A percentile compares a stretch with the other conserved stretches of the same genome.
phyloP scores from a whole-genome alignment of 352 stramenopile species.

The Globisporangium cystogenes region DNA sequence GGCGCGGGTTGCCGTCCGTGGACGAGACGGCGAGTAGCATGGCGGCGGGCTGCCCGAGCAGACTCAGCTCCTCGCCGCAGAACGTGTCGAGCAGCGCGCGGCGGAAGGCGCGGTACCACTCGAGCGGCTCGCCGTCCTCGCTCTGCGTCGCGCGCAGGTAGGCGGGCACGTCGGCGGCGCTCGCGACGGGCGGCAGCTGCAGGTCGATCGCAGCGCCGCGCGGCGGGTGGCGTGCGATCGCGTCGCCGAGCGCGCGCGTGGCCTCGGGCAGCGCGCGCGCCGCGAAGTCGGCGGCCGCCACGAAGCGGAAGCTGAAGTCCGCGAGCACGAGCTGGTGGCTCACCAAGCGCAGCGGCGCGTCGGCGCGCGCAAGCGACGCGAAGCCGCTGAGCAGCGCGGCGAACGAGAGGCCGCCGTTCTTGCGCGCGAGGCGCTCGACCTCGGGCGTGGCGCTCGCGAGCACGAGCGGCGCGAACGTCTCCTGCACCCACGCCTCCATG shows the following conservation, averaged over 20 bases:
- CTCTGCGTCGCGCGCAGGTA: constrained; percentile 50
- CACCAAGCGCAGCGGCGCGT: constrained; percentile 74
- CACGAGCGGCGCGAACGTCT: constrained; percentile 74
- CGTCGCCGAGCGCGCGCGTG: constrained; percentile 56
- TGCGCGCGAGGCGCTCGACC: constrained; percentile 72
- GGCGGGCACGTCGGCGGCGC: constrained; percentile 54
- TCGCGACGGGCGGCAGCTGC: constrained; percentile 49
- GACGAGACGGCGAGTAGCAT: constrained; percentile 81
- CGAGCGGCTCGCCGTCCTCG: constrained; percentile 20
- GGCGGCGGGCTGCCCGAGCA: constrained; percentile 64
- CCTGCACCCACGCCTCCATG: constrained; percentile 68
- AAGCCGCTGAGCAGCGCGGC: constrained; percentile 76
- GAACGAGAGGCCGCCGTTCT: constrained; percentile 70
- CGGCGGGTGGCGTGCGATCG: constrained; percentile 48
- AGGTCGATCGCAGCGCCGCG: constrained; percentile 32
- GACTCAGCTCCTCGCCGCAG: constrained; percentile 74
- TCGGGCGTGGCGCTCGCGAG: constrained; percentile 72
- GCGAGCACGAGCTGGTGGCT: constrained; percentile 54
- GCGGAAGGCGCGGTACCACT: constrained; percentile 82
- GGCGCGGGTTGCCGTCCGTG: constrained; percentile 72
- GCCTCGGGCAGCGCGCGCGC: constrained; percentile 38
- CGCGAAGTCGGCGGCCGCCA: constrained; percentile 46
- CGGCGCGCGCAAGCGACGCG: constrained; percentile 42
- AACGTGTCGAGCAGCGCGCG: constrained; percentile 78
- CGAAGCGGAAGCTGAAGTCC: constrained; percentile 77